Conservation (phyloP, 1,284 basidiomycete genomes). For the Papiliotrema laurentii region DNA sequence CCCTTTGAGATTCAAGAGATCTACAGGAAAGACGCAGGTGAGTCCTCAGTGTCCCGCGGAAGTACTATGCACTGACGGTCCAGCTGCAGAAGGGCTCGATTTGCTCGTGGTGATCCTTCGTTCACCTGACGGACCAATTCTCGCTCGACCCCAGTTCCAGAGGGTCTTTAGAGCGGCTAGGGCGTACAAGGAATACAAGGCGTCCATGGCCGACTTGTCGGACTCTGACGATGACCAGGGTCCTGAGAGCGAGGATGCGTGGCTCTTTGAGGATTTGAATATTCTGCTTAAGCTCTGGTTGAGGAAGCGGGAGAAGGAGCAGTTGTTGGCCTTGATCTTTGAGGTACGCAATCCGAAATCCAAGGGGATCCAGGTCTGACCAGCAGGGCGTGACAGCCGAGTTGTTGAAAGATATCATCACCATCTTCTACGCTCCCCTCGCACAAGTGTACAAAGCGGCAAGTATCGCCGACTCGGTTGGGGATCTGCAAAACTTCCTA, state of each 20-base stretch:
- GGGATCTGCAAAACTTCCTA: conserved; percentile 89
- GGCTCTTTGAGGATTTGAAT: conserved; percentile 86
- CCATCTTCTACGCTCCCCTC: conserved; percentile 97
- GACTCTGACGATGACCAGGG: conserved; percentile 92
- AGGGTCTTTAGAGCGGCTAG: conserved; percentile 69
- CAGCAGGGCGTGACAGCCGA: conserved; percentile 86
- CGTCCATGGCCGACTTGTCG: conserved; percentile 58
- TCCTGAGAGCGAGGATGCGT: conserved; percentile 85
- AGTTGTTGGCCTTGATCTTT: conserved; percentile 88
- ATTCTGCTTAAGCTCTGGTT: conserved; percentile 73
- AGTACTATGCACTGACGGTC: not conserved
- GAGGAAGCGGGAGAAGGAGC: conserved; percentile 81
- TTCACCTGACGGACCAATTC: conserved; percentile 67
- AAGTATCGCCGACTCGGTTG: conserved; percentile 88
- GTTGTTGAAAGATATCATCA: conserved; percentile 95
- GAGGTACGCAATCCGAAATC: conserved; percentile 59
- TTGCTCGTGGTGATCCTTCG: conserved; percentile 78
- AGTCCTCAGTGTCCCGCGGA: conserved; percentile 20
- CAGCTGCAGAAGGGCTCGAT: conserved; percentile 68
- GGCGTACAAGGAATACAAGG: conserved; percentile 70
- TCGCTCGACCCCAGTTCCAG: conserved; percentile 71
- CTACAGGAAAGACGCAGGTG: conserved; percentile 72
- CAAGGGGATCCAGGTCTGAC: not conserved
- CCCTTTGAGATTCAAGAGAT: conserved; percentile 80
- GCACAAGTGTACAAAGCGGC: conserved; percentile 98